Percentiles rank a stretch among this genome's conserved stretches.
Conservation (phyloP, 371 early-diverging fungal genomes). For the Actinomucor elegans region DNA sequence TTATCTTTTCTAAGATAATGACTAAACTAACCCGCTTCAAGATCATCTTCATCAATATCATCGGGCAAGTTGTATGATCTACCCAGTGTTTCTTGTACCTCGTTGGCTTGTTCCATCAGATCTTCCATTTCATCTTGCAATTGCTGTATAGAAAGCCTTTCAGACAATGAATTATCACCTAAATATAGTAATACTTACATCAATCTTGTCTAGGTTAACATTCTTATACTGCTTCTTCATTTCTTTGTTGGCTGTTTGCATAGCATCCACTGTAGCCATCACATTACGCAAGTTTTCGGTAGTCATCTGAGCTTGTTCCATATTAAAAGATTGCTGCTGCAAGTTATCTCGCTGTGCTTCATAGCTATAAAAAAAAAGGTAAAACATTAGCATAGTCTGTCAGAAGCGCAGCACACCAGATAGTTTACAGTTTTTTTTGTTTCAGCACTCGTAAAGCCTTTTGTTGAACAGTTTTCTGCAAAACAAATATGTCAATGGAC, state of each 20-base stretch:
- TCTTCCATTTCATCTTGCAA: conserved; percentile 98
- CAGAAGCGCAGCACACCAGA: not conserved
- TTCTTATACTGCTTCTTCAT: conserved; percentile 94
- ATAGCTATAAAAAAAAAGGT: conserved; percentile 52
- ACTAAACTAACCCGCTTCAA: conserved; percentile 85
- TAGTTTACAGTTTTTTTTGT: conserved; percentile 83
- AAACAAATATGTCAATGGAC: not conserved
- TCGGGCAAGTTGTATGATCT: conserved; percentile 92
- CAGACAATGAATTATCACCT: too few species aligned
- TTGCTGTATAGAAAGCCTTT: conserved; percentile 66
- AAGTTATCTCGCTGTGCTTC: conserved; percentile 91
- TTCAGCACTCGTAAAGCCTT: conserved; percentile 88
- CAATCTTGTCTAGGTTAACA: conserved; percentile 90
- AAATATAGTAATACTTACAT: conserved; percentile 49
- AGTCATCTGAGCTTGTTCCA: conserved; percentile 95
- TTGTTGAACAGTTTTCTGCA: conserved; percentile 84
- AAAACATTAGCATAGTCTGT: not conserved
- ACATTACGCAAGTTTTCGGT: conserved; percentile 95
- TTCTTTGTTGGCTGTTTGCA: conserved; percentile 91
- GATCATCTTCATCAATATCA: conserved; percentile 93
- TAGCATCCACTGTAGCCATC: conserved; percentile 90
- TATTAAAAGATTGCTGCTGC: conserved; percentile 94
- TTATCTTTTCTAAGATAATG: not conserved
- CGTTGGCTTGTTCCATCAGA: conserved; percentile 91
- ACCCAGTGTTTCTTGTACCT: conserved; percentile 92